Percentiles rank a stretch among this genome's conserved stretches.
Conservation (phyloP, 2,329 filamentous ascomycete species). For the Exophiala spinifera region DNA sequence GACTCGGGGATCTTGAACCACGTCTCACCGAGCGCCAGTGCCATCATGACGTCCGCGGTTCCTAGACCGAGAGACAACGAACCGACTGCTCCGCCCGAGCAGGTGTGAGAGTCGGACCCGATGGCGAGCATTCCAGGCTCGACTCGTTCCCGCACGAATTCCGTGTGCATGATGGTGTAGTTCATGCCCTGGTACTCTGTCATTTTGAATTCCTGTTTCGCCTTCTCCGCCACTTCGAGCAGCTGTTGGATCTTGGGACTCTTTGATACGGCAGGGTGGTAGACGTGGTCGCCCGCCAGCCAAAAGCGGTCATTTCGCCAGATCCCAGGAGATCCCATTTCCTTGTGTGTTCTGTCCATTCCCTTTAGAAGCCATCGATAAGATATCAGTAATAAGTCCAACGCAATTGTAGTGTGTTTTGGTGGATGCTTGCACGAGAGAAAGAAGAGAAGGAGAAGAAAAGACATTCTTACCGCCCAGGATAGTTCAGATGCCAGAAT, state of each 20-base stretch:
- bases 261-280: conserved; percentile 45
- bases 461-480: conserved; percentile 35
- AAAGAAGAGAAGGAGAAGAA: not conserved
- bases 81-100: conserved; percentile 43
- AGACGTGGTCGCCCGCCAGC: conserved; percentile 50
- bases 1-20: conserved; percentile 49
- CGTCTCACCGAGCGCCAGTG: conserved; percentile 46
- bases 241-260: conserved; percentile 37
- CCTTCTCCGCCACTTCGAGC: conserved; percentile 38
- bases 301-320: conserved; percentile 52
- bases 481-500: conserved; percentile 45
- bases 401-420: too few relatives aligned
- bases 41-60: conserved; percentile 46
- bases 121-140: conserved; percentile 46
- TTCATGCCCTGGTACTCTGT: conserved; percentile 44
- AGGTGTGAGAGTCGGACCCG: conserved; percentile 49
- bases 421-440: too few relatives aligned
- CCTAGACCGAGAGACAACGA: conserved; percentile 47
- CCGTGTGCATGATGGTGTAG: conserved; percentile 48
- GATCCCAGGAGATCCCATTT: conserved; percentile 42
- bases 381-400: not conserved
- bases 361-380: conserved; percentile 25
- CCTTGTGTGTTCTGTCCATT: conserved; percentile 44
- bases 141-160: conserved; percentile 45
- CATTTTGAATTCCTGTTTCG: conserved; percentile 43